Percentiles rank a stretch among this genome's conserved stretches.
These are phyloP conservation scores for Rutstroemia sp. DNA, from an alignment of 2,329 filamentous ascomycete genomes.

Conservation along the genomic window DNA sequence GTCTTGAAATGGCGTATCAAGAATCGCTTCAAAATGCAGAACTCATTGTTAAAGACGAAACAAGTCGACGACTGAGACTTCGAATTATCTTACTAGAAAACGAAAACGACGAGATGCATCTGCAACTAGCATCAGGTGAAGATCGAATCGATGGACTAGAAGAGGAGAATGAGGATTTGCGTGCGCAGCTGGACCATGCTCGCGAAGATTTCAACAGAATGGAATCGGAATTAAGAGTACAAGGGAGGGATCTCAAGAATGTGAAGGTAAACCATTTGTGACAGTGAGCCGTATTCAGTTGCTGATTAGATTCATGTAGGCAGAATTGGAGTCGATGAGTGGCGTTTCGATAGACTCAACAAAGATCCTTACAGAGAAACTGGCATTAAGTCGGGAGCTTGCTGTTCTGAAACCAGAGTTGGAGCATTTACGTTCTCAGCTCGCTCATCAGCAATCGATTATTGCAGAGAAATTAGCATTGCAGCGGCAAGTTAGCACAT, in stretches of 20 bases:
- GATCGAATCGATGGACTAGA: slow-evolving; percentile 50
- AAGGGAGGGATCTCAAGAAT: slow-evolving; percentile 46
- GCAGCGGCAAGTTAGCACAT: slow-evolving; percentile 66
- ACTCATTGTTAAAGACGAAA: slow-evolving; percentile 67
- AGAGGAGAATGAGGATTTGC: slow-evolving; percentile 38
- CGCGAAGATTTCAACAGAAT: slow-evolving; percentile 30
- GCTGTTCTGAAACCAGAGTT: slow-evolving; percentile 52
- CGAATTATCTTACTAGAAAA: slow-evolving; percentile 65
- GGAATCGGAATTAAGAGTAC: slow-evolving; percentile 38
- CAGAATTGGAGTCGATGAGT: slow-evolving; percentile 64
- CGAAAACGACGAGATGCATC: slow-evolving; percentile 62
- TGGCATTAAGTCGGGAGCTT: slow-evolving; percentile 52
- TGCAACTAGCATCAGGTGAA: slow-evolving; percentile 53
- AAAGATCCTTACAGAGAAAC: slow-evolving; percentile 60
- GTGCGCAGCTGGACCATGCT: slow-evolving; percentile 41
- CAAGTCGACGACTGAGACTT: slow-evolving; percentile 60
- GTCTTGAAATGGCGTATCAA: slow-evolving; percentile 64
- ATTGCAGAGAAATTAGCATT: slow-evolving; percentile 74
- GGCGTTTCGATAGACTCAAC: slow-evolving; percentile 61
- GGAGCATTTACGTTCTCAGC: slow-evolving; percentile 53
- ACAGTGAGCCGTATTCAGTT: not conserved
- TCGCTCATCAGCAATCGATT: slow-evolving; percentile 54
- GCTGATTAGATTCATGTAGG: slow-evolving; percentile 37
- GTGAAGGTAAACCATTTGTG: slow-evolving; percentile 40
- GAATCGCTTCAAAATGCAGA: slow-evolving; percentile 57